phyloP scores from a whole-genome alignment of 148 eudicot species.

The Beta vulgaris region DNA sequence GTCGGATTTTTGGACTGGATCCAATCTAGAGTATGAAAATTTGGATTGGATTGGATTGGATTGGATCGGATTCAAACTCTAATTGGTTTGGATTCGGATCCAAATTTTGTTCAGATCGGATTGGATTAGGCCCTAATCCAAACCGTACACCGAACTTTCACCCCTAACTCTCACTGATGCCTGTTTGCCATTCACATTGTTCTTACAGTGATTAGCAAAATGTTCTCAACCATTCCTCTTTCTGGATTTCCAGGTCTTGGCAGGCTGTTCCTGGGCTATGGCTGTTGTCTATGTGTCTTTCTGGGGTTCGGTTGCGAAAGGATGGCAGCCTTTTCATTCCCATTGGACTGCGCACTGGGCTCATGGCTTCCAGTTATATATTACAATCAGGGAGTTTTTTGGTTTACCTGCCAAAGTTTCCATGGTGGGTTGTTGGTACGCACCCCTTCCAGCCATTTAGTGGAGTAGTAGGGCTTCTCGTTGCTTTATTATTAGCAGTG shows the following conservation, averaged over 20 bases:
- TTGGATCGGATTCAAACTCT: no score
- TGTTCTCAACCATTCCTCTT: background rate
- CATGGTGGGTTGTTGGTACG: constrained; percentile 59
- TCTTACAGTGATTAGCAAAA: background rate
- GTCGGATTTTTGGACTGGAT: no score
- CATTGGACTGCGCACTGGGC: constrained; percentile 79
- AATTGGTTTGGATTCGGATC: no score
- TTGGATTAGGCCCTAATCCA: no score
- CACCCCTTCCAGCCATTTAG: constrained; percentile 78
- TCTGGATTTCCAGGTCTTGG: constrained; percentile 49
- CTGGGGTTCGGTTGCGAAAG: constrained; percentile 67
- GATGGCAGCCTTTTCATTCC: constrained; percentile 80
- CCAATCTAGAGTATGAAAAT: no score
- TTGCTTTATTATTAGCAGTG: constrained; percentile 54
- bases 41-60: no score
- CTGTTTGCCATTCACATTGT: background rate
- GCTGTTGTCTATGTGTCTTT: constrained; percentile 60
- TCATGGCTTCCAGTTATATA: constrained; percentile 59
- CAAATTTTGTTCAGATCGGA: no score
- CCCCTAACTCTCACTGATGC: no score
- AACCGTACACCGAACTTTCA: no score
- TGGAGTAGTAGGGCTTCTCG: constrained; percentile 61
- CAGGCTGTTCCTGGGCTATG: constrained; percentile 79
- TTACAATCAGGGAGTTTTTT: constrained; percentile 65
- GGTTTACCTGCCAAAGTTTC: constrained; percentile 45